Evolutionary conservation across 2,329 filamentous ascomycete genomes (phyloP).

Genomic region (Arthrobotrys sphaeroides): DNA sequence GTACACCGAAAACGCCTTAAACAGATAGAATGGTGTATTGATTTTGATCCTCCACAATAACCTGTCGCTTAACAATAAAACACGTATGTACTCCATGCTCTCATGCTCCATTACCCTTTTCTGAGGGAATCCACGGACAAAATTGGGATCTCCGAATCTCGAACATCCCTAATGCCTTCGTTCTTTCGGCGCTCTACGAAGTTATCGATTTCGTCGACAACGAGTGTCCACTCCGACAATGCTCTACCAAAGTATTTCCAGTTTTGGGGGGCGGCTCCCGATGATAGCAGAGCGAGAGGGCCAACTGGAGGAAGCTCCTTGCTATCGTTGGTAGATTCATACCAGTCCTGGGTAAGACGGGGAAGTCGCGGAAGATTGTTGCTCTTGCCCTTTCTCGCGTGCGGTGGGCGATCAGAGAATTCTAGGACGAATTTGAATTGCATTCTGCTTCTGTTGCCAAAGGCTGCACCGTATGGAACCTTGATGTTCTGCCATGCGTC

Average conservation of each 20-base stretch:
- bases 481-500: conserved; percentile 57
- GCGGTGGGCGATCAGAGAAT: conserved; percentile 68
- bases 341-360: conserved; percentile 72
- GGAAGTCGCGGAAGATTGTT: conserved; percentile 75
- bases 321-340: conserved; percentile 61
- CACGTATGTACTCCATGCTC: neutral
- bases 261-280: conserved; percentile 39
- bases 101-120: conserved; percentile 29
- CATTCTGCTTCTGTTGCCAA: conserved; percentile 66
- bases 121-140: conserved; percentile 49
- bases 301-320: conserved; percentile 32
- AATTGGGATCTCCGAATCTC: conserved; percentile 47
- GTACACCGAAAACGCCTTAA: conserved; percentile 13
- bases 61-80: conserved; percentile 11
- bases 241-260: conserved; percentile 74
- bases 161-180: conserved; percentile 62
- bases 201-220: conserved; percentile 80
- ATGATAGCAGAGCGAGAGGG: conserved; percentile 25
- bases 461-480: conserved; percentile 58
- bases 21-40: conserved; percentile 15
- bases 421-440: conserved; percentile 75
- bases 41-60: neutral
- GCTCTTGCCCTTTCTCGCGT: conserved; percentile 63
- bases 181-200: conserved; percentile 79
- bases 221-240: conserved; percentile 79